A percentile compares a stretch with the other conserved stretches of the same genome.
These are phyloP conservation scores for Oryza glaberrima DNA, from an alignment of 176 grass and related monocot species.

Conservation along the genomic window DNA sequence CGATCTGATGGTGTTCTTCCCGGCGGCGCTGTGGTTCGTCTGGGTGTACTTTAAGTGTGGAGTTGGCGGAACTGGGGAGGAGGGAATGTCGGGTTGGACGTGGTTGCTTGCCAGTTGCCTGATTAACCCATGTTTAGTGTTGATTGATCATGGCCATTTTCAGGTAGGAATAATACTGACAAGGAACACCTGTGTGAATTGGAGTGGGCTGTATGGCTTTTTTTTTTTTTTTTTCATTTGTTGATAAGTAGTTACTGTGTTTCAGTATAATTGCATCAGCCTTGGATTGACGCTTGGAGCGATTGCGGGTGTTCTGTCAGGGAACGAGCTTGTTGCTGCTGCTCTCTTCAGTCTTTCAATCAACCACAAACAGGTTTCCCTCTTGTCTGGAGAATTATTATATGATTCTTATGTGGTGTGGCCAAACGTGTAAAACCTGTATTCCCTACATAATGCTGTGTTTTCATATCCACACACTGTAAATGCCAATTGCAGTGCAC, in stretches of 20 bases:
- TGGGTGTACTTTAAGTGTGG: constrained; percentile 57
- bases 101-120: constrained; percentile 84
- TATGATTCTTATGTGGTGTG: not conserved
- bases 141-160: not conserved
- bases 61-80: constrained; percentile 29
- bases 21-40: constrained; percentile 70
- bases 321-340: constrained; percentile 64
- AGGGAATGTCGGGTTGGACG: constrained; percentile 45
- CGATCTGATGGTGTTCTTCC: constrained; percentile 54
- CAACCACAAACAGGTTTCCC: constrained; percentile 84
- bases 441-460: not conserved
- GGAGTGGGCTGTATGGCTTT: not conserved
- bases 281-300: constrained; percentile 82
- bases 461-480: not conserved
- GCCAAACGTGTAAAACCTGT: constrained; percentile 16
- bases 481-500: not conserved
- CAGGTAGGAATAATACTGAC: constrained; percentile 50
- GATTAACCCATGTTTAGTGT: constrained; percentile 59
- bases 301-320: constrained; percentile 60
- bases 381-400: constrained; percentile 18
- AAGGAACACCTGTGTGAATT: not conserved
- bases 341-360: constrained; percentile 86
- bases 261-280: constrained; percentile 94
- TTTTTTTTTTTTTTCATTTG: not conserved
- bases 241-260: constrained; percentile 19